Conservation (phyloP, 768 basidiomycete genomes). For the Boletellus sp. region DNA sequence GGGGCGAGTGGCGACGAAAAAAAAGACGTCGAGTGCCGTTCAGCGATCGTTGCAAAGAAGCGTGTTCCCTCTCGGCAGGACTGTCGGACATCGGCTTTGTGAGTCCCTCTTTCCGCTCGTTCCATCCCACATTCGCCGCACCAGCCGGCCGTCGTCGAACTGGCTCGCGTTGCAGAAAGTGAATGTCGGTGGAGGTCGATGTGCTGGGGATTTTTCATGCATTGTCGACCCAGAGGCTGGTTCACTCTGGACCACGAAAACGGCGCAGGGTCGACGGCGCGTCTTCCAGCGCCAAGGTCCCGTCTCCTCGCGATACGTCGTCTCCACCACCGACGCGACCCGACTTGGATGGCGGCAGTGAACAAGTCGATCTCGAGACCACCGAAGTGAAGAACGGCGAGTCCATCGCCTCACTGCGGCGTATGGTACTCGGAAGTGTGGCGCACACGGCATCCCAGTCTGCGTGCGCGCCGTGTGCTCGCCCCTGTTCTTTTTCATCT, state of each 20-base stretch:
- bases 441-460: conserved; percentile 39
- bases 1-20: conserved; percentile 3
- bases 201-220: not conserved
- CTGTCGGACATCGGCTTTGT: conserved; percentile 20
- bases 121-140: conserved; percentile 3
- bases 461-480: conserved; percentile 37
- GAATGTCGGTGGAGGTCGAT: conserved; percentile 3
- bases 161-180: conserved; percentile 60
- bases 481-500: not conserved
- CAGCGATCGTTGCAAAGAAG: not conserved
- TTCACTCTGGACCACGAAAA: conserved; percentile 17
- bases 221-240: not conserved
- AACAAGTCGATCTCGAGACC: conserved; percentile 17
- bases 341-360: not conserved
- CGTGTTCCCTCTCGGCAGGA: not conserved
- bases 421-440: conserved; percentile 51
- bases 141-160: conserved; percentile 43
- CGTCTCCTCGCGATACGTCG: conserved; percentile 4
- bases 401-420: conserved; percentile 42
- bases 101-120: not conserved
- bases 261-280: conserved; percentile 15
- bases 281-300: not conserved
- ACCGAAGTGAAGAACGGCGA: conserved; percentile 44
- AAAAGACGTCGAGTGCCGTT: not conserved
- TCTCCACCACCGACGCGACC: conserved; percentile 1